phyloP scores from a whole-genome alignment of 345 rosid species.

The Euphorbia tirucalli region DNA sequence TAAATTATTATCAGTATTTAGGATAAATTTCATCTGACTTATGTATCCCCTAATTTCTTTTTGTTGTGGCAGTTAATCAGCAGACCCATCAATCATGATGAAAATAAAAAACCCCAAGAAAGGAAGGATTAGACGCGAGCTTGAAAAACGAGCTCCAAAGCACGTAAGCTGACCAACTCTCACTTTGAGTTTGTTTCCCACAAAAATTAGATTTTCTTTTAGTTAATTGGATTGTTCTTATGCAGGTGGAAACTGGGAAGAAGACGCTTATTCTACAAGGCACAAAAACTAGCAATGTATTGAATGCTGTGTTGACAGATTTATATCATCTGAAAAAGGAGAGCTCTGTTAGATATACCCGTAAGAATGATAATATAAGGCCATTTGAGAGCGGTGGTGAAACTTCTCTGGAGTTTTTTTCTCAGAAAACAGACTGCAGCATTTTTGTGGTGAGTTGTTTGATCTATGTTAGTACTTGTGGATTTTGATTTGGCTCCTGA shows the following conservation, averaged over 20 bases:
- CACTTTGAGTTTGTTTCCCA: constrained; percentile 21
- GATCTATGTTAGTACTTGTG: neutral
- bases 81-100: constrained; percentile 40
- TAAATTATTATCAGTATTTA: no score
- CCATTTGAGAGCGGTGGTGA: constrained; percentile 96
- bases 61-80: neutral
- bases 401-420: constrained; percentile 88
- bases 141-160: constrained; percentile 83
- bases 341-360: constrained; percentile 64
- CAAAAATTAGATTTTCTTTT: neutral
- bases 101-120: constrained; percentile 56
- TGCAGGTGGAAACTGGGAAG: constrained; percentile 87
- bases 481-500: neutral
- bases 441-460: constrained; percentile 67
- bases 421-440: constrained; percentile 89
- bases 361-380: constrained; percentile 87
- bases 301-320: constrained; percentile 66
- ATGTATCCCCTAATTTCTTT: neutral
- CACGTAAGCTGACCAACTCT: constrained; percentile 36
- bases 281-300: constrained; percentile 69
- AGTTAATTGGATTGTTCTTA: neutral
- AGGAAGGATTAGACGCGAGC: constrained; percentile 52
- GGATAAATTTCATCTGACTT: neutral
- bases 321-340: constrained; percentile 73
- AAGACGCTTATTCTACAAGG: constrained; percentile 92